phyloP scores from a whole-genome alignment of 2,329 filamentous ascomycete genomes.

The Bimuria novae-zelandiae region DNA sequence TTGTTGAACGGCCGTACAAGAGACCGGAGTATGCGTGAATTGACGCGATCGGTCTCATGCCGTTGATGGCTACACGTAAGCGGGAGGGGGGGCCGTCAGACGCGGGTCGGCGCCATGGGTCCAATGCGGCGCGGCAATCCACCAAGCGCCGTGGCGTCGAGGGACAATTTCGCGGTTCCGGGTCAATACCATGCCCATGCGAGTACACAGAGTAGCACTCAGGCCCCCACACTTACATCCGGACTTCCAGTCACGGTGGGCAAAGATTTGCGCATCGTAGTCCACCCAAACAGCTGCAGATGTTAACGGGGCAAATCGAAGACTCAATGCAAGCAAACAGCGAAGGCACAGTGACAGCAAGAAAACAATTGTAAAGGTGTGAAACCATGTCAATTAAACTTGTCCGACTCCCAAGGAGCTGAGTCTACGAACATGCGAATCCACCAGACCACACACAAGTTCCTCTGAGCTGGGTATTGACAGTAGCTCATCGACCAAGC shows the following conservation, averaged over 20 bases:
- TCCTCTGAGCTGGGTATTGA: conserved; percentile 25
- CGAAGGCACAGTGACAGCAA: not conserved
- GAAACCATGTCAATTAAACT: conserved; percentile 40
- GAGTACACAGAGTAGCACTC: not conserved
- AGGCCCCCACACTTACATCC: not conserved
- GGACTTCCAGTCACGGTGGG: not conserved
- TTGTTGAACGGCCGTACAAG: not conserved
- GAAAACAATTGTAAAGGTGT: conserved; percentile 22
- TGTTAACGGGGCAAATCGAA: no score
- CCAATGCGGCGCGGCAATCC: not conserved
- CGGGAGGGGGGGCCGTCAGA: not conserved
- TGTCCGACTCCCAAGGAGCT: conserved; percentile 28
- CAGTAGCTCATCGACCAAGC: conserved; percentile 39
- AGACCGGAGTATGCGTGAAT: not conserved
- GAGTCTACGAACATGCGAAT: conserved; percentile 41
- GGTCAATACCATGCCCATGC: conserved; percentile 2
- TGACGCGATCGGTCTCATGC: not conserved
- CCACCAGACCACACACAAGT: conserved; percentile 44
- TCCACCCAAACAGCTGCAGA: not conserved
- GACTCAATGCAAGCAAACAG: not conserved
- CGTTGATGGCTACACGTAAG: not conserved
- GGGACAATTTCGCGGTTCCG: conserved; percentile 8
- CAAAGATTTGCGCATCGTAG: not conserved
- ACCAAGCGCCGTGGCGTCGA: conserved; percentile 8
- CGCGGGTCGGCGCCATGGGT: not conserved